Percentiles rank a stretch among this genome's conserved stretches.
phyloP scores from a whole-genome alignment of 257 asterid genomes.

The Agastache rugosa region DNA sequence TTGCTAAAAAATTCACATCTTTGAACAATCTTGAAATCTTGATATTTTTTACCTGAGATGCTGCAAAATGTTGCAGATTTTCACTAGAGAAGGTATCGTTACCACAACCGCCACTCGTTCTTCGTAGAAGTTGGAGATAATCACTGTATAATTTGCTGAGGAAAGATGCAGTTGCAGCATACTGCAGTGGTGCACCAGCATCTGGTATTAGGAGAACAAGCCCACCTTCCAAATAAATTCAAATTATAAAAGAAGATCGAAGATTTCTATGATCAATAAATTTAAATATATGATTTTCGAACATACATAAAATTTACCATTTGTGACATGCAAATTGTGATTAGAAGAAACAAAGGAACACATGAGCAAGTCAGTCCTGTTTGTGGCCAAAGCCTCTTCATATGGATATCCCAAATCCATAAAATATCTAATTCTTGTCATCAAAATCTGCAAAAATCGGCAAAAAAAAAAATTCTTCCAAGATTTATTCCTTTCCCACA shows the following conservation, averaged over 20 bases:
- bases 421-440: constrained; percentile 58
- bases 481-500: no score
- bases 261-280: neutral
- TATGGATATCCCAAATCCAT: constrained; percentile 66
- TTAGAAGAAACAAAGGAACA: constrained; percentile 51
- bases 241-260: neutral
- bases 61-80: constrained; percentile 47
- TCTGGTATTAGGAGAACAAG: constrained; percentile 54
- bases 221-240: constrained; percentile 46
- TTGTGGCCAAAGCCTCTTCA: constrained; percentile 55
- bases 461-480: neutral
- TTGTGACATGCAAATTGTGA: constrained; percentile 41
- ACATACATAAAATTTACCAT: constrained; percentile 35
- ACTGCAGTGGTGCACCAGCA: constrained; percentile 46
- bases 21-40: neutral
- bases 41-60: constrained; percentile 49
- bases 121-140: constrained; percentile 52
- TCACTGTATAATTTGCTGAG: constrained; percentile 66
- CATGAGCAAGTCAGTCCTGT: constrained; percentile 59
- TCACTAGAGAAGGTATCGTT: constrained; percentile 39
- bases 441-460: constrained; percentile 39
- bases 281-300: neutral
- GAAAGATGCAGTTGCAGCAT: constrained; percentile 65
- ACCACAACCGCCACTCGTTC: constrained; percentile 42
- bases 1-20: neutral